Percentiles rank a stretch among this genome's conserved stretches.
phyloP scores from a whole-genome alignment of 2,329 filamentous ascomycete genomes.

The Calonectria leucothoes region DNA sequence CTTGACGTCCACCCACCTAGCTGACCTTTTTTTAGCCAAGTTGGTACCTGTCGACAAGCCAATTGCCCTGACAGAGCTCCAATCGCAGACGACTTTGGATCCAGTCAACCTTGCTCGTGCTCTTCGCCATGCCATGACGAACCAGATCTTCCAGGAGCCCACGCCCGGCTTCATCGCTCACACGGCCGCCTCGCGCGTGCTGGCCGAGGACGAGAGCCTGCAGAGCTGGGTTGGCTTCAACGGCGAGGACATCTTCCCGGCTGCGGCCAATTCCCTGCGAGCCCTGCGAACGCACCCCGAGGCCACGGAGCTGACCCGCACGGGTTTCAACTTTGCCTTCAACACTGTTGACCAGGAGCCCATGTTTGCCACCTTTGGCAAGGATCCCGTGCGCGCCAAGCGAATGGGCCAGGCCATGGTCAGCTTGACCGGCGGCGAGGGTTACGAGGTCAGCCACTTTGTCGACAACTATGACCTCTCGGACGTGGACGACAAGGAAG shows the following conservation, averaged over 20 bases:
- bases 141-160: constrained; percentile 65
- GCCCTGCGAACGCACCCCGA: constrained; percentile 58
- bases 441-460: constrained; percentile 65
- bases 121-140: constrained; percentile 68
- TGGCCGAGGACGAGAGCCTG: constrained; percentile 61
- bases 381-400: constrained; percentile 58
- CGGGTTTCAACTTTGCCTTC: constrained; percentile 65
- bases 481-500: constrained; percentile 55
- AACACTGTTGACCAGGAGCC: constrained; percentile 62
- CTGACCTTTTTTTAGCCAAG: constrained; percentile 51
- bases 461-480: constrained; percentile 66
- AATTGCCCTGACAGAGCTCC: constrained; percentile 59
- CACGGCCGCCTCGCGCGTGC: constrained; percentile 63
- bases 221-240: constrained; percentile 68
- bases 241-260: constrained; percentile 64
- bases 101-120: constrained; percentile 62
- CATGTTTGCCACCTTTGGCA: constrained; percentile 66
- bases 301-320: constrained; percentile 59
- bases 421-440: constrained; percentile 65
- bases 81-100: constrained; percentile 58
- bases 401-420: constrained; percentile 67
- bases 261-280: constrained; percentile 57
- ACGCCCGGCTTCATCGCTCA: constrained; percentile 63
- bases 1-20: neutral
- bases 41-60: constrained; percentile 60